Evolutionary conservation across 352 stramenopile species (phyloP).

Genomic region (Pilasporangium apinafurcum): DNA sequence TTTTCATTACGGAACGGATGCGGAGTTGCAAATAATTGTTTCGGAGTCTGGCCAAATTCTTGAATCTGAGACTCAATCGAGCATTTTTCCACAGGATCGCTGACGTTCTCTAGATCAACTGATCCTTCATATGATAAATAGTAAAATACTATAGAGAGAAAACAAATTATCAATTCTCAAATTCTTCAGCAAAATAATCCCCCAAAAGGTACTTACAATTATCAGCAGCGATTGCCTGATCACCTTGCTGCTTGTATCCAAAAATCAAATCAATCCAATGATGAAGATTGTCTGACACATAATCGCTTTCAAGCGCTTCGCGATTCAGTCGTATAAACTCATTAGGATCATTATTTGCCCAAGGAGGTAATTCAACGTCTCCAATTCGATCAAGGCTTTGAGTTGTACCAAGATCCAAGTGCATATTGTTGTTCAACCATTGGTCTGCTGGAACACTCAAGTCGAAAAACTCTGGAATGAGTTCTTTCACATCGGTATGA

Average conservation of each 20-base stretch:
- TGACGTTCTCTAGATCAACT: slow-evolving; percentile 80
- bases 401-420: slow-evolving; percentile 93
- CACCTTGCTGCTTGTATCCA: slow-evolving; percentile 94
- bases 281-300: slow-evolving; percentile 93
- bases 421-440: slow-evolving; percentile 96
- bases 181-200: not conserved
- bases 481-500: slow-evolving; percentile 97
- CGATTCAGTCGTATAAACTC: slow-evolving; percentile 90
- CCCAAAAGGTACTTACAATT: slow-evolving; percentile 47
- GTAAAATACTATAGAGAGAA: slow-evolving; percentile 69
- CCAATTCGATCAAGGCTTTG: slow-evolving; percentile 80
- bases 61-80: slow-evolving; percentile 93
- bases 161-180: not conserved
- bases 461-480: slow-evolving; percentile 98
- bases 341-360: slow-evolving; percentile 86
- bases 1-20: slow-evolving; percentile 68
- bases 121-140: slow-evolving; percentile 87
- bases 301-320: slow-evolving; percentile 94
- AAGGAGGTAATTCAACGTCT: slow-evolving; percentile 93
- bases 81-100: slow-evolving; percentile 89
- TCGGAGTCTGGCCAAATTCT: slow-evolving; percentile 90
- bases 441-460: slow-evolving; percentile 58
- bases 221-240: slow-evolving; percentile 65
- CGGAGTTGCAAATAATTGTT: slow-evolving; percentile 55
- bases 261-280: slow-evolving; percentile 99